phyloP scores from a whole-genome alignment of 352 stramenopile genomes.

The Globisporangium canariense region DNA sequence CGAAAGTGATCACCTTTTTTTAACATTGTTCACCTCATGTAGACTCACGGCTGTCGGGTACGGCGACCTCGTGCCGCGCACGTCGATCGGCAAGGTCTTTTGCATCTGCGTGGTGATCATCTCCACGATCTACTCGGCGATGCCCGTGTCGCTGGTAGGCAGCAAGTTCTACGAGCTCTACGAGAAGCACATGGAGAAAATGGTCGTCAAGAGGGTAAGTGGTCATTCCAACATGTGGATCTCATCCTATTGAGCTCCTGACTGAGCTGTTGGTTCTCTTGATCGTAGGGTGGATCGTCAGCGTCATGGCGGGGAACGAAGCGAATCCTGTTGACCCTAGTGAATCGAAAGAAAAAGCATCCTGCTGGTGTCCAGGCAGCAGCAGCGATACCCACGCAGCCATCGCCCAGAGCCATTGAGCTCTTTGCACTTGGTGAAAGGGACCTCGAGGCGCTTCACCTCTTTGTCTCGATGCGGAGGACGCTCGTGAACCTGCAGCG shows the following conservation, averaged over 20 bases:
- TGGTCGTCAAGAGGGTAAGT: slow-evolving; percentile 50
- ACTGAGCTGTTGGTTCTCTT: not conserved
- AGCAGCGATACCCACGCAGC: not conserved
- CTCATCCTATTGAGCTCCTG: not conserved
- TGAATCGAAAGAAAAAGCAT: slow-evolving; percentile 2
- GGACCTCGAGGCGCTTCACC: slow-evolving; percentile 35
- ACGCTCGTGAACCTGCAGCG: slow-evolving; percentile 54
- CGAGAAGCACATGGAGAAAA: slow-evolving; percentile 61
- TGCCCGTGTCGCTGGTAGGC: slow-evolving; percentile 72
- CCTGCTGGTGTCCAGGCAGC: not conserved
- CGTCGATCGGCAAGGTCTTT: slow-evolving; percentile 61
- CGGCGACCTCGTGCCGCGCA: slow-evolving; percentile 61
- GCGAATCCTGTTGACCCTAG: slow-evolving; percentile 18
- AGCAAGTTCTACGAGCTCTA: slow-evolving; percentile 72
- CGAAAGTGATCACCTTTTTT: not conserved
- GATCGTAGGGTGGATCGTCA: slow-evolving; percentile 44
- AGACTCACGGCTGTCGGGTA: slow-evolving; percentile 75
- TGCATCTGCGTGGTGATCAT: slow-evolving; percentile 61
- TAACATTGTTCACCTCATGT: not conserved
- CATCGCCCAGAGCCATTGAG: not conserved
- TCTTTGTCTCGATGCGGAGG: slow-evolving; percentile 47
- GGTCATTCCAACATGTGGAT: not conserved
- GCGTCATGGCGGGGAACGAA: slow-evolving; percentile 44
- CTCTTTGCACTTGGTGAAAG: slow-evolving; percentile 42
- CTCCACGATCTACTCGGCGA: slow-evolving; percentile 67